Base-by-base conservation (phyloP, 1,284 basidiomycete species). In the Ganoderma boninense region DNA sequence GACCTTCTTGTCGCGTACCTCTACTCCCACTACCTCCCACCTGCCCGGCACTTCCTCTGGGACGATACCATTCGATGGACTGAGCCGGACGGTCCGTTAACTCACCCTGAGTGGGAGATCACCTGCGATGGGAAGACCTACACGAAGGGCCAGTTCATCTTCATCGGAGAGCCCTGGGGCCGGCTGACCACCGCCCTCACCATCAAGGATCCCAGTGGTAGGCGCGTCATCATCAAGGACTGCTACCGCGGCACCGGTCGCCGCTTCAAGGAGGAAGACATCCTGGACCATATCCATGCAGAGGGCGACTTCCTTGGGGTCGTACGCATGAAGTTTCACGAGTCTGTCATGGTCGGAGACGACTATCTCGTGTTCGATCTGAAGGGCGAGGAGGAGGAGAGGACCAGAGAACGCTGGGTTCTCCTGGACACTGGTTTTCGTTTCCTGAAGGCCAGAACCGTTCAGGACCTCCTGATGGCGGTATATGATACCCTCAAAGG, bases 21-120 rank as follows among this genome's bases (percentile, higher is more conserved):
- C 52, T 67, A 67, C 61, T 64, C 69, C 29, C 61, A 56, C 32
- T 70, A 70, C 23, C 1, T 23, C 43, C 65, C 69, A 4, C 60
- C 29, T 8, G 18, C 1, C 18, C 13, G 13, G 4, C 60, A 62
- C 40, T 43, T 62, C 60, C 23, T 44, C 4, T 62, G 60, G 60
- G 60, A 62, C 14, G 60, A 43, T 3, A 62, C 60, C 35, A 44
- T 62, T n/a, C 4, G 5, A 14, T 62, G 60, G 60, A 13, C 23
- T 2, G 54, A 57, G 23, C 40, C 40, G 0, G 0, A 10, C 5
- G 38, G 40, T n/a, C n/a, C n/a, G n/a, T n/a, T n/a, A n/a, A n/a
- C n/a, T n/a, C n/a, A 43, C 40, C n/a, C 5, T 44, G n/a, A 40
- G 7, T 62, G 60, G 60, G 11, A 62, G 13, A 42, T 62, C 23